A percentile compares a stretch with the other conserved stretches of the same genome.
Evolutionary conservation across 306 rosid species (phyloP).

Genomic region (Vigna mungo): DNA sequence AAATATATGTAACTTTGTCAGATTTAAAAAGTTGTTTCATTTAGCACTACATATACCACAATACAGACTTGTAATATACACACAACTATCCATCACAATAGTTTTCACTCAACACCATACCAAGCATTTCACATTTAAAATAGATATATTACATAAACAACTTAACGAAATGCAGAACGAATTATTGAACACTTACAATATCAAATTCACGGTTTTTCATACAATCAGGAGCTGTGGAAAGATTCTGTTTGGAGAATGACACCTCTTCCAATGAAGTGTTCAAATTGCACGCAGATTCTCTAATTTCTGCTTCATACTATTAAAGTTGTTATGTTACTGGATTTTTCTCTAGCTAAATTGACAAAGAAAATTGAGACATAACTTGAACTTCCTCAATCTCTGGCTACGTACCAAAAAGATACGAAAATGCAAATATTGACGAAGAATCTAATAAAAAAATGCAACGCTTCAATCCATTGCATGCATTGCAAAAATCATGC

Average conservation of each 20-base stretch:
- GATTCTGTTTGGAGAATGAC: constrained; percentile 47
- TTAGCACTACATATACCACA: too few relatives aligned
- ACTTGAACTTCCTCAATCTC: not conserved
- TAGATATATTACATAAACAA: not conserved
- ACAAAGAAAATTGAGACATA: constrained; percentile 8
- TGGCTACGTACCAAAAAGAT: not conserved
- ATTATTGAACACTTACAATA: constrained; percentile 53
- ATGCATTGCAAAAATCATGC: constrained; percentile 26
- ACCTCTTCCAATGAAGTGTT: constrained; percentile 50
- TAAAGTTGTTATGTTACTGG: constrained; percentile 7
- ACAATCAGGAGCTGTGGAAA: constrained; percentile 43
- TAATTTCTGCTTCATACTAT: constrained; percentile 62
- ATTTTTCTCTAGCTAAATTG: constrained; percentile 11
- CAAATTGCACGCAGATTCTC: constrained; percentile 54
- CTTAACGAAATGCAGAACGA: constrained; percentile 7
- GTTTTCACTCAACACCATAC: too few relatives aligned
- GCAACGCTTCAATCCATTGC: not conserved
- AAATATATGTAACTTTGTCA: too few relatives aligned
- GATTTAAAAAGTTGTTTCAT: too few relatives aligned
- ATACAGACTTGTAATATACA: too few relatives aligned
- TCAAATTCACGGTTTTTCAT: constrained; percentile 56
- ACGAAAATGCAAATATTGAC: not conserved
- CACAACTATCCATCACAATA: too few relatives aligned
- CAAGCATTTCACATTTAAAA: too few relatives aligned
- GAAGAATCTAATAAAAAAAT: not conserved